Base-by-base conservation (phyloP, 2,329 filamentous ascomycete genomes). In the Waltergamsia citrina region DNA sequence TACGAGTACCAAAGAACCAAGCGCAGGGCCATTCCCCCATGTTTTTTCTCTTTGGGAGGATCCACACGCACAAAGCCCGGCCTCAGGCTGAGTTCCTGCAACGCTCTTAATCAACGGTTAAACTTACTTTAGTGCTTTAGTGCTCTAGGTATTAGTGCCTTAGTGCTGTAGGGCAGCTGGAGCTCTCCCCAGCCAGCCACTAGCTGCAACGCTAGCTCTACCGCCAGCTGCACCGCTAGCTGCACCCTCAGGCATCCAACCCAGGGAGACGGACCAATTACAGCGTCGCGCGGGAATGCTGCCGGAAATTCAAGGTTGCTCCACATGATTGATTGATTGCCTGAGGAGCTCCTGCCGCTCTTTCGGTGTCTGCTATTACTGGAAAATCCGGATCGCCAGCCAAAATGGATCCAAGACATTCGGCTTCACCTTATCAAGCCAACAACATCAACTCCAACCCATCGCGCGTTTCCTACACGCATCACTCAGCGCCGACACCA, bases 371-470 rank as follows among this genome's bases (percentile, higher is more conserved):
- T n/a, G n/a, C 29, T 31, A 17, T 18, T 21, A 18, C 31, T 23
- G 24, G 31, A 33, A 33, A 33, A 33, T 16, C 31, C 31, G 14
- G 28, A 19, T 36, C 28, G 25, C 28, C 28, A 6, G 18, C 28
- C 28, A 6, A 18, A 8, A 39, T 39, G 38, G 34, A 39, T 37
- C 28, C 38, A 19, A 31, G 38, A 34, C 38, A 39, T 16, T 33
- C 38, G 29, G 32, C 29, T 29, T 29, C 29, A 32, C 20, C 36
- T 17, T 33, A 31, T 27, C 17, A 19, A 23, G 36, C 14, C 24
- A 9, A 10, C 25, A 22, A 14, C 22, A 26, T 7, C 30, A 24
- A 24, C 22, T 24, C 22, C 8, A 6, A 15, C 25, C 5, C 32
- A 25, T 28, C 14, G 22, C n/a, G 16, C 32, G 16, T 34, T 28